Percentiles rank a stretch among this genome's conserved stretches.
Evolutionary conservation across 352 stramenopile species (phyloP).

Genomic region (Pythium myriotylum): DNA sequence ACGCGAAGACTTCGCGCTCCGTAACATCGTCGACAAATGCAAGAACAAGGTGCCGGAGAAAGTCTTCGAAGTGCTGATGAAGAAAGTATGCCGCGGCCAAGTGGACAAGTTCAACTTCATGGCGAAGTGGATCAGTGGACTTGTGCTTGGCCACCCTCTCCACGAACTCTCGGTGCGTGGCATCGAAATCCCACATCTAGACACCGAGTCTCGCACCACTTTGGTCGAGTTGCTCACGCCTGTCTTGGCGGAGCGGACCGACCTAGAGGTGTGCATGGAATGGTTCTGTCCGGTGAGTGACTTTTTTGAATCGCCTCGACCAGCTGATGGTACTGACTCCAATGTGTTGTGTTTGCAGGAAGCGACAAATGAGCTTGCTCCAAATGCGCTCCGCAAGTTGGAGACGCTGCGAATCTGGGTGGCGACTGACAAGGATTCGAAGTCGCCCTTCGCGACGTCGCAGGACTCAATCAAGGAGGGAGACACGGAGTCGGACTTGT

Average conservation of each 20-base stretch:
- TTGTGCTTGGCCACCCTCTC: slow-evolving; percentile 74
- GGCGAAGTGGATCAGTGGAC: slow-evolving; percentile 81
- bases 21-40: slow-evolving; percentile 72
- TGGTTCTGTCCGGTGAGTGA: slow-evolving; percentile 77
- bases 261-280: slow-evolving; percentile 88
- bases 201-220: slow-evolving; percentile 65
- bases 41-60: slow-evolving; percentile 81
- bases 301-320: slow-evolving; percentile 19
- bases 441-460: slow-evolving; percentile 65
- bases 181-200: slow-evolving; percentile 85
- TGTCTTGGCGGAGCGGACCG: slow-evolving; percentile 75
- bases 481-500: slow-evolving; percentile 70
- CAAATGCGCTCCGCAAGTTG: slow-evolving; percentile 57
- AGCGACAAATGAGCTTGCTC: slow-evolving; percentile 59
- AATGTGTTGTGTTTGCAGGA: slow-evolving; percentile 35
- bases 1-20: slow-evolving; percentile 81
- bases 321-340: too few relatives aligned
- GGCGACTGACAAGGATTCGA: slow-evolving; percentile 84
- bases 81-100: slow-evolving; percentile 83
- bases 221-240: slow-evolving; percentile 82
- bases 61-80: slow-evolving; percentile 81
- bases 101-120: slow-evolving; percentile 91
- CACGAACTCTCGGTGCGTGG: slow-evolving; percentile 72
- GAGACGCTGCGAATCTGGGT: slow-evolving; percentile 90
- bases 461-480: slow-evolving; percentile 54